Evolutionary conservation across 2,329 filamentous ascomycete species (phyloP).

Genomic region (Alternaria sp.): DNA sequence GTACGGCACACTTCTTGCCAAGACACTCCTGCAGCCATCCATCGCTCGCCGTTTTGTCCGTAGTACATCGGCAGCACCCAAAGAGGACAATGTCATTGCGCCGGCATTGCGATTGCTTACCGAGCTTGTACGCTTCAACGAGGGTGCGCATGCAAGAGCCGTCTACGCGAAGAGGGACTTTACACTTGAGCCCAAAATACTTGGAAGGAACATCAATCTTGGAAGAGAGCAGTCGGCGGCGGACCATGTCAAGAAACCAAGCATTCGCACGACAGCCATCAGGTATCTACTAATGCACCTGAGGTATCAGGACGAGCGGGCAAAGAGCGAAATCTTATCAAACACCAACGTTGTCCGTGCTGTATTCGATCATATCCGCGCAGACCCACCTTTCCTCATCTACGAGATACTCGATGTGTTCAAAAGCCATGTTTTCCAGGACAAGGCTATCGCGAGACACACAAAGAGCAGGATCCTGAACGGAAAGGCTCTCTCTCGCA

Average conservation of each 20-base stretch:
- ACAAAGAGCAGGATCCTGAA: conserved; percentile 80
- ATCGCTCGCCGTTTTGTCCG: conserved; percentile 82
- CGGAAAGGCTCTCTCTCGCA: conserved; percentile 73
- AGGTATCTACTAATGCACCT: conserved; percentile 82
- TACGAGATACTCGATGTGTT: conserved; percentile 77
- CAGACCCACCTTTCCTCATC: conserved; percentile 79
- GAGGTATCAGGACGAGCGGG: conserved; percentile 76
- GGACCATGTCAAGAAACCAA: conserved; percentile 72
- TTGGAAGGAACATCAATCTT: conserved; percentile 83
- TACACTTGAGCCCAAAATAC: conserved; percentile 73
- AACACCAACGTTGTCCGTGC: conserved; percentile 74
- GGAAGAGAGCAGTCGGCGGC: conserved; percentile 64
- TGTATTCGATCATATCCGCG: conserved; percentile 78
- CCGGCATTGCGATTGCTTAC: conserved; percentile 85
- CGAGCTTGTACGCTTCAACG: conserved; percentile 86
- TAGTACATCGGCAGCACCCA: conserved; percentile 79
- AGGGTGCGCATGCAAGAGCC: conserved; percentile 78
- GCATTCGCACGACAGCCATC: conserved; percentile 82
- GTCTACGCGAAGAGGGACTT: conserved; percentile 80
- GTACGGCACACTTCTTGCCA: conserved; percentile 79
- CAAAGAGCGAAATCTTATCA: conserved; percentile 82
- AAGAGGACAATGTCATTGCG: conserved; percentile 87
- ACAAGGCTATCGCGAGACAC: conserved; percentile 75
- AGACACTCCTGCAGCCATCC: conserved; percentile 79
- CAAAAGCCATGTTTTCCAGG: conserved; percentile 74